Base-by-base conservation (phyloP, 306 rosid species). In the Casuarina equisetifolia region DNA sequence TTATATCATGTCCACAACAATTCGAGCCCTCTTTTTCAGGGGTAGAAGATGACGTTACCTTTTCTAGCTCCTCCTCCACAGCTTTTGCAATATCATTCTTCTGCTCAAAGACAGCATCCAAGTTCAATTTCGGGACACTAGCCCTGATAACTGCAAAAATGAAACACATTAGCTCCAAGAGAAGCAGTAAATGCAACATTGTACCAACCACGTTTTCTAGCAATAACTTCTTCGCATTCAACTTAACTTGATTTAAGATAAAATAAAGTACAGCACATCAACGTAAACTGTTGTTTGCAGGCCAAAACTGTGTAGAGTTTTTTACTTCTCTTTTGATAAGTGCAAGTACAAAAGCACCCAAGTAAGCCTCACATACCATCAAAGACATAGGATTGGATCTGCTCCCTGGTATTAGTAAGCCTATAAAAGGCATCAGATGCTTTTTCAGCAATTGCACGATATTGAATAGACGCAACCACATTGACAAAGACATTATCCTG, bases 401-500 rank as follows among this genome's bases (percentile, higher is more conserved):
- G 95, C 45, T 71, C 82, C 85, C 82, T 88, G 64, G 90, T 80
- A 84, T 85, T 87, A 59, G 88, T 78, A 81, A 92, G 95, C 86
- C 84, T 84, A 73, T 92, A 92, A 87, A 90, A 92, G 61, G 95
- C 95, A 84, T 92, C 93, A 0, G 85, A 61, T 15, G 92, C 88
- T 73, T 90, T 85, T 5, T 83, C 89, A 42, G 91, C 81, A 57
- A 87, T 72, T 40, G 89, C 90, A 4, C 90, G 89, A 74, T 88
- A 90, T 81, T 92, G 91, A 74, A 92, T 76, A 43, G 91, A 88
- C 0, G 91, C 89, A 69, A 87, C 91, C 68, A 92, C 93, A 74
- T 72, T 88, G 77, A 92, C 97, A 46, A 88, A 92, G 46, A 88
- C 97, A 69, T 90, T 90, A 69, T 91, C 97, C 91, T 92, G 74